Evolutionary conservation across 257 asterid genomes (phyloP).

Genomic region (Scutellaria minor): DNA sequence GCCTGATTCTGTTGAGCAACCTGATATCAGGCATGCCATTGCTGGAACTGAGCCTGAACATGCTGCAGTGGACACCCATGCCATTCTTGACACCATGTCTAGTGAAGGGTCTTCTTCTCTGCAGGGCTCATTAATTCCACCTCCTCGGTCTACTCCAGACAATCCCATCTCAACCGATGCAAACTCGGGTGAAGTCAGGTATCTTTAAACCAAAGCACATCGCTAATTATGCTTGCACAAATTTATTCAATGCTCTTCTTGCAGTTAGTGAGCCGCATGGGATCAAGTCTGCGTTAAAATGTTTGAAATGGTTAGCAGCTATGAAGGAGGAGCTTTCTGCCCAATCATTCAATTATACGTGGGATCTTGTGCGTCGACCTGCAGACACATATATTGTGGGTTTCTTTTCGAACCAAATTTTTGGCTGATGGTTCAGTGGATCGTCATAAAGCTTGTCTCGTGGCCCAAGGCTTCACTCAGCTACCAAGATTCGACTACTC

Average conservation of each 20-base stretch:
- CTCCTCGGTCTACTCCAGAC: neutral
- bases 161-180: neutral
- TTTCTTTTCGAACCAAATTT: neutral
- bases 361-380: neutral
- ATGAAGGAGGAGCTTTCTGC: neutral
- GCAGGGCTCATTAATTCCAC: neutral
- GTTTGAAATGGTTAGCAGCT: neutral
- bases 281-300: conserved; percentile 2
- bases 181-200: neutral
- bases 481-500: neutral
- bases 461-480: too few relatives aligned
- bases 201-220: neutral
- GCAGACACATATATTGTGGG: neutral
- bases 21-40: too few relatives aligned
- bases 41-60: too few relatives aligned
- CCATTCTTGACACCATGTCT: neutral
- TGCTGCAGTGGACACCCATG: too few relatives aligned
- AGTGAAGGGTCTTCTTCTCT: neutral
- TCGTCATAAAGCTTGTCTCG: too few relatives aligned
- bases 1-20: too few relatives aligned
- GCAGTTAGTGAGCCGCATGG: neutral
- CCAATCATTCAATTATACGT: neutral
- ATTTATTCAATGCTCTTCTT: neutral
- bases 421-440: neutral
- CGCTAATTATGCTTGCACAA: neutral